Base-by-base conservation (phyloP, 306 rosid species). In the Rosa chinensis region DNA sequence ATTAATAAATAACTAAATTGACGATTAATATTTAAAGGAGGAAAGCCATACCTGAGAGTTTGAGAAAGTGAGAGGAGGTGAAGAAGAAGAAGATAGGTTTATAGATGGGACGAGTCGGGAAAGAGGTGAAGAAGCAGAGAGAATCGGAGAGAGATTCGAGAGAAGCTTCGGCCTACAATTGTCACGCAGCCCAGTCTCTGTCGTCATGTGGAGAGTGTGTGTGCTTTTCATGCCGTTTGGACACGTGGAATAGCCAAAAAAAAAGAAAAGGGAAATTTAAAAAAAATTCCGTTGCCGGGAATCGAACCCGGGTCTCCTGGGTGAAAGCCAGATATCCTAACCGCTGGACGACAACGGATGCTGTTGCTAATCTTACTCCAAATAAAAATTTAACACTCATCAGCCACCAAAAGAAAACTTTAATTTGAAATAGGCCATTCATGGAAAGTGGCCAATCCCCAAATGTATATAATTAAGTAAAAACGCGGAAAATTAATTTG, bases 301-400 rank as follows among this genome's bases (percentile, higher is more conserved):
- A 90, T 94, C 93, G 97, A 92, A 94, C 97, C 97, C 98, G 90
- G 97, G 97, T 92, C 98, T 87, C 91, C 97, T 89, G 92, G 92
- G 97, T 92, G 97, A 94, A 94, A 94, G 97, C 94, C 35, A 32
- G 35, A 32, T 32, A 32, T 32, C 35, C 92, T 94, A 94, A 92
- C 97, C 94, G 93, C 97, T 94, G 97, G 98, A 92, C 94, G 97
- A 94, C 94, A 92, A 88, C 74, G 92, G 91, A 91, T 12, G 17
- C 0, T 23, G 2, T 5, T 43, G 1, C 35, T 32, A 1, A 32
- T 1, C 1, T 0, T 32, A 32, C 35, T 32, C 35, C 35, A 32
- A 32, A 32, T 32, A 32, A 32, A 1, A 3, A 32, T 1, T 2
- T 32, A 1, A 32, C 2, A 1, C 35, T 32, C 35, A 32, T 32